Evolutionary conservation across 495 filamentous ascomycete species (phyloP), one percentile per base, ranked within the genome.

Genomic region (Aspergillus baeticus): DNA sequence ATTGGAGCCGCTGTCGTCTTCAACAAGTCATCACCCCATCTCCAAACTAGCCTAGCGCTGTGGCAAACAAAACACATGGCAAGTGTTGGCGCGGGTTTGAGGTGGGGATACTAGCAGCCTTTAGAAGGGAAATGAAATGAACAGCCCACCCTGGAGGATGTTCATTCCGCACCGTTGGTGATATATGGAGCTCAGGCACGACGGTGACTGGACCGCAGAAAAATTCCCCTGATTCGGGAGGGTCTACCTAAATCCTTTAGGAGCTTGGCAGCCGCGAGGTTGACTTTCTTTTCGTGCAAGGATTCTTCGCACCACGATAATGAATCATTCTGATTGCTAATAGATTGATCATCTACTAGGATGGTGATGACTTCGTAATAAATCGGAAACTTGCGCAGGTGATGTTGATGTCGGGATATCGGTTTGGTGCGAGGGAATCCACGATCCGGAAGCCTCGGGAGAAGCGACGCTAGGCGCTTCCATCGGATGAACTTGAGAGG

Each of bases 101-200:
- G 39, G 57, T 55, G 50, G 55, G 43, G 55, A 46, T 35, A 23
- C 48, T 21, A 34, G 33, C 34, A 55, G 48, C 54, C 53, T 55
- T 45, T 47, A 51, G 43, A 46, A 34, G 33, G 14, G 37, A 37
- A 51, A 44, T 43, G 44, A 66, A 66, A 63, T 60, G 57, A 66
- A 52, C 57, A 21, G 50, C 41, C 63, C 63, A 62, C 63, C 55
- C 55, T 55, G 44, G 57, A 49, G 14, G 54, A 33, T 36, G 54
- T 58, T 65, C 56, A 57, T 58, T 65, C 56, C 53, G 53, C 55
- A 45, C 59, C 61, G 61, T 64, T 64, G 57, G 51, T 48, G 37
- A 58, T 20, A 58, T 20, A 45, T 47, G 51, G 42, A 31, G 33
- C 45, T 10, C n/a, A 36, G 33, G 41, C 22, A 4, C 26, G 11